These are phyloP conservation scores for Dalbergia oliveri DNA, from an alignment of 306 rosid genomes.

Conservation along the genomic window DNA sequence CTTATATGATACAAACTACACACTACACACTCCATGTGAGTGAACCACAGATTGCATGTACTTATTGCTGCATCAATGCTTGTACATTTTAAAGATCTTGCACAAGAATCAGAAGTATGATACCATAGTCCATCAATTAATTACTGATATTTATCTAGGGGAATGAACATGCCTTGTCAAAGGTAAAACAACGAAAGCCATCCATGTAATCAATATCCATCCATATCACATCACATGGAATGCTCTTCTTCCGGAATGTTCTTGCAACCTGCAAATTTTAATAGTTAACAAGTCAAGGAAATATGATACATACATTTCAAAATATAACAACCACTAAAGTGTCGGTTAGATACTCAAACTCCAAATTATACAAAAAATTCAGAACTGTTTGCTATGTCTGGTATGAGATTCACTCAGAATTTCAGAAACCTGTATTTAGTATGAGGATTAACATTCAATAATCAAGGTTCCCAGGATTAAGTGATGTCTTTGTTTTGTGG, in stretches of 20 bases:
- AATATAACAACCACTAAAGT: conserved; percentile 2
- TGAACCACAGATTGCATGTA: not conserved
- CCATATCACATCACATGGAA: conserved; percentile 96
- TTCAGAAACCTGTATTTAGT: conserved; percentile 3
- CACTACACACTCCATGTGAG: conserved; percentile 28
- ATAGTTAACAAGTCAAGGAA: conserved; percentile 36
- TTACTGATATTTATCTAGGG: not conserved
- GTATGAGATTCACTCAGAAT: conserved; percentile 6
- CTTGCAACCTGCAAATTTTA: conserved; percentile 70
- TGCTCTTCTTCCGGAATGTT: conserved; percentile 72
- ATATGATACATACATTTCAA: conserved; percentile 2
- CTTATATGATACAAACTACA: conserved; percentile 7
- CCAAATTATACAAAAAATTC: not conserved
- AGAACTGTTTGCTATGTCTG: not conserved
- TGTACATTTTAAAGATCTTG: conserved; percentile 16
- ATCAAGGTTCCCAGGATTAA: conserved; percentile 25
- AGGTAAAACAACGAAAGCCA: conserved; percentile 93
- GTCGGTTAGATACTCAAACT: not conserved
- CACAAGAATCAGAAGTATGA: conserved; percentile 23
- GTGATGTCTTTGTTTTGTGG: conserved; percentile 21
- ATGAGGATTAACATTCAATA: conserved; percentile 11
- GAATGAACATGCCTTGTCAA: conserved; percentile 67
- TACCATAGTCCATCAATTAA: conserved; percentile 14
- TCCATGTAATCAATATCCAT: conserved; percentile 98
- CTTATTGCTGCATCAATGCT: conserved; percentile 23